A percentile compares a stretch with the other conserved stretches of the same genome.
These are phyloP conservation scores for Lodderomyces jiufengensis DNA, from an alignment of 1,139 yeast genomes.

Conservation along the genomic window DNA sequence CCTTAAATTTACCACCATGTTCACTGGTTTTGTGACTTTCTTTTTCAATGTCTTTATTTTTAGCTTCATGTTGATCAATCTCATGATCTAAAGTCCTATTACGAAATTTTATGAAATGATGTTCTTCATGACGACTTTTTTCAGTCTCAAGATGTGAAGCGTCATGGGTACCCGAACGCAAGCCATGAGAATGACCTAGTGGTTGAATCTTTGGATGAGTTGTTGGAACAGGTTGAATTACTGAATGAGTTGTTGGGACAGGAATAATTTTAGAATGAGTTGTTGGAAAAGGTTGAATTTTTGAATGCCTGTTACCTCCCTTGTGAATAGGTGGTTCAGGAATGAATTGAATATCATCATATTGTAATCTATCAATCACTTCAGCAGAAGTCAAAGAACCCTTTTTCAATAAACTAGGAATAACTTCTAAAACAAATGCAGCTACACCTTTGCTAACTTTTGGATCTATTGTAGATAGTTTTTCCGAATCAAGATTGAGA, in stretches of 20 bases:
- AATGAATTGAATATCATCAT: not conserved
- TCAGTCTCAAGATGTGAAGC: not conserved
- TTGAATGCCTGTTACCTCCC: too few species aligned
- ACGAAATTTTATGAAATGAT: conserved; percentile 2
- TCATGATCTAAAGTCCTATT: conserved; percentile 4
- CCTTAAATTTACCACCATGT: conserved; percentile 1
- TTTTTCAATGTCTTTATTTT: conserved; percentile 4
- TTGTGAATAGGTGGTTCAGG: too few species aligned
- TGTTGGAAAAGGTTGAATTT: too few species aligned
- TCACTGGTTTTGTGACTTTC: conserved; percentile 2
- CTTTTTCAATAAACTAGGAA: conserved; percentile 22
- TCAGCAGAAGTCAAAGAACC: conserved; percentile 8
- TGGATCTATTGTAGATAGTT: conserved; percentile 25
- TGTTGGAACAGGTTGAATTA: too few species aligned
- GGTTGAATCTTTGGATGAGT: conserved; percentile 2
- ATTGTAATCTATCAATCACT: conserved; percentile 5
- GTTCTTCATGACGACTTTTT: conserved; percentile 3
- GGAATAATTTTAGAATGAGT: too few species aligned
- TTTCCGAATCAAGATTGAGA: conserved; percentile 20
- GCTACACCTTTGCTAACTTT: conserved; percentile 29
- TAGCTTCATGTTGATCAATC: conserved; percentile 1
- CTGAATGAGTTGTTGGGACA: too few species aligned
- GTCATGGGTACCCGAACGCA: conserved; percentile 1
- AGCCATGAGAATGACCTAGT: not conserved
- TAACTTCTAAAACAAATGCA: conserved; percentile 24